phyloP scores from a whole-genome alignment of 129 eudicot genomes.

The carrot (Daucus carota) region DH1_v3.0 NC_030381.2:31295001-31295500 shows the following conservation, averaged over 20 bases:
- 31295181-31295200: conserved; percentile 92
- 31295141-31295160: conserved; percentile 49
- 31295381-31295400: conserved; percentile 61
- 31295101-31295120: conserved; percentile 8
- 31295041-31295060: no score
- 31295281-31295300: conserved; percentile 28
- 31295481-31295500: conserved; percentile 43
- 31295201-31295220: conserved; percentile 43
- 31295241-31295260: conserved; percentile 46
- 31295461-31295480: conserved; percentile 39
- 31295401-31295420: conserved; percentile 73
- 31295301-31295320: conserved; percentile 48
- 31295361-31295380: conserved; percentile 54
- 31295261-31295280: conserved; percentile 45
- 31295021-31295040: no score
- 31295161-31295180: conserved; percentile 74
- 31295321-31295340: conserved; percentile 71
- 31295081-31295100: neutral
- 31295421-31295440: conserved; percentile 13
- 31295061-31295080: no score
- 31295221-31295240: conserved; percentile 3
- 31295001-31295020: no score
- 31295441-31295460: conserved; percentile 8
- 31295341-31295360: conserved; percentile 26
- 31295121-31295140: conserved; percentile 24